Base-by-base conservation (phyloP, 31 red algal species). In the Porphyra umbilicalis region DNA sequence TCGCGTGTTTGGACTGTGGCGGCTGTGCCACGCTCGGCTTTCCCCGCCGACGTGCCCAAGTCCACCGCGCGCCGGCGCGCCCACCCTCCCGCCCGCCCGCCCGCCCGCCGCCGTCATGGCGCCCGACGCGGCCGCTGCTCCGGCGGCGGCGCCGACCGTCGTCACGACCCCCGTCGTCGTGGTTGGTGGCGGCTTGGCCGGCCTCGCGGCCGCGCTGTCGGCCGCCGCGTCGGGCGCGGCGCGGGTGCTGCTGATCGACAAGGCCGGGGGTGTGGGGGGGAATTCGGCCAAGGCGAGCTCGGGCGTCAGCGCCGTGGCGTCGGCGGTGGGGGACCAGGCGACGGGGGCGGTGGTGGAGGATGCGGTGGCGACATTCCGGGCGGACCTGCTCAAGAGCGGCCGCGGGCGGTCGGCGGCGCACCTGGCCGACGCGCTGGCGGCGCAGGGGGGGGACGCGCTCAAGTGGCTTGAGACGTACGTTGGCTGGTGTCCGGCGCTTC, bases 201-300 rank as follows among this genome's bases (percentile, higher is more conserved):
- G 76, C 35, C 76, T 78, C 11, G 18, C 35, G 32, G 76, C 76
- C 16, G 76, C 76, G 32, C 9, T 78, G 32, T 29, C 76, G 16
- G 32, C 76, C 9, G 76, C 32, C 15, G 76, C 9, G 4, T 29
- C 32, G 32, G 34, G 9, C 15, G 35, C 34, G 14, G 2, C 57
- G 57, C 76, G 76, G 76, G 76, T 78, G 32, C 15, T 78, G 76
- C 6, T 78, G 76, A 2, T 78, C 10, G 76, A 78, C 34, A 13
- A 35, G 35, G 35, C 32, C 25, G 30, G 9, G 76, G 34, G 10
- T 15, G 76, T 78, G 76, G 76, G 76, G 34, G 76, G 76, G 30
- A 78, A 78, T 30, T 78, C 76, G 33, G 76, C 76, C 32, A 78
- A 78, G 76, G 76, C 76, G 10, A 78, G 34, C 34, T 78, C 76